These are phyloP conservation scores for Wickerhamiella brachini DNA, from an alignment of 805 yeast species.

Conservation along the genomic window DNA sequence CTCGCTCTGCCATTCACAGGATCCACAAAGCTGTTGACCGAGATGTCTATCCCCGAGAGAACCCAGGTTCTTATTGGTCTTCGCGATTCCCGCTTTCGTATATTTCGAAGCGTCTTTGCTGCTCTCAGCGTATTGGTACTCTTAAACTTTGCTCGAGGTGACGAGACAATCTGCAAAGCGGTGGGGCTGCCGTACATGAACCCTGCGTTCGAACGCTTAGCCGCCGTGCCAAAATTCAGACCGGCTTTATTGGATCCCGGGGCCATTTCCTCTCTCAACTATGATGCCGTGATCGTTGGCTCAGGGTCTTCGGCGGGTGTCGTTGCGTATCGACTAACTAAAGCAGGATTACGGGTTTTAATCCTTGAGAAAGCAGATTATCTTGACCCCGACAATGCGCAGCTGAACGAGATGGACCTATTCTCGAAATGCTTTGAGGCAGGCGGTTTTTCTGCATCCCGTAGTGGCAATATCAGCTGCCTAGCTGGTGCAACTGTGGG, in stretches of 20 bases:
- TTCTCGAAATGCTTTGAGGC: constrained; percentile 28
- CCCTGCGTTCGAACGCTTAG: background rate
- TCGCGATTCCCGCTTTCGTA: constrained; percentile 29
- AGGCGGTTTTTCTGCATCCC: constrained; percentile 27
- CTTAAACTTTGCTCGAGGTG: constrained; percentile 3
- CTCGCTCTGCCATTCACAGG: constrained; percentile 17
- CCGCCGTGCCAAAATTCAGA: background rate
- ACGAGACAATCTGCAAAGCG: background rate
- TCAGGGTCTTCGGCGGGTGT: constrained; percentile 45
- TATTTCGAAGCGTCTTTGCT: constrained; percentile 27
- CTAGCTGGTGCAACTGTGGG: constrained; percentile 44
- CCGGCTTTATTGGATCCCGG: background rate
- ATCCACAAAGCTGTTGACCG: constrained; percentile 14
- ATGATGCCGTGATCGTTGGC: constrained; percentile 36
- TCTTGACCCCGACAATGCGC: constrained; percentile 26
- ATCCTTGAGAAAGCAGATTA: constrained; percentile 40
- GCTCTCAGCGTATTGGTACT: constrained; percentile 20
- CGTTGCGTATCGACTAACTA: constrained; percentile 33
- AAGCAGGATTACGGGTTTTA: constrained; percentile 31
- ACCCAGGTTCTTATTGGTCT: constrained; percentile 26
- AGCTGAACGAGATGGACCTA: constrained; percentile 26
- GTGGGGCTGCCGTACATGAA: background rate
- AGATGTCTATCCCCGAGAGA: constrained; percentile 23
- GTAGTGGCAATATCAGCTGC: constrained; percentile 26
- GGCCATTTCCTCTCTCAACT: background rate